Evolutionary conservation across 192 early-diverging fungal species (phyloP), one percentile per base, ranked within the genome.

Genomic region (Podila epigama): DNA sequence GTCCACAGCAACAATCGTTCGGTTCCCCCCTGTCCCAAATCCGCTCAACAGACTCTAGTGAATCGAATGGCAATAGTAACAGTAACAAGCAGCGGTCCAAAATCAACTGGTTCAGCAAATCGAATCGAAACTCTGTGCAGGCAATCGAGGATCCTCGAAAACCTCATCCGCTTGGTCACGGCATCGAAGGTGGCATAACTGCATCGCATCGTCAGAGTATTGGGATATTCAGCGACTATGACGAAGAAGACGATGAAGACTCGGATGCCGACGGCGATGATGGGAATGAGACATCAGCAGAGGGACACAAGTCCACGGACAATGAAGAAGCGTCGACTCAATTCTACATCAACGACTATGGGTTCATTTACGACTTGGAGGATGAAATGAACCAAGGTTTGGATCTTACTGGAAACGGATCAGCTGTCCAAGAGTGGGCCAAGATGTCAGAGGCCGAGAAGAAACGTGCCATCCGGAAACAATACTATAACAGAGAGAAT

Each of bases 41-140:
- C 11, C 20, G n/a, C n/a, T 48, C 44, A 18, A 22, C 44, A 22
- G 44, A 48, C 7, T 48, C 44, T 22, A 48, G 44, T 22, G 44
- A 48, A 18, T 48, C 44, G n/a, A 57, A 35, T 39, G 35, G 40
- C 51, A 69, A 52, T 42, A 63, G 33, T 53, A 28, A 31, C 58
- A 29, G n/a, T 50, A 40, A 36, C 69, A 63, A 61, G 27, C 53
- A 55, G n/a, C 63, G 52, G 31, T 33, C 60, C 31, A 66, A 60
- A 52, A 59, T 56, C n/a, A 66, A 56, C 27, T 75, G 63, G 70
- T 66, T 75, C 22, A 63, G 70, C 12, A 72, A 52, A 12, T 42
- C 55, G 18, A 72, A 72, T 22, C 55, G 70, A n/a, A 44, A 50
- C 35, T 72, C 70, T 3, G 39, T 34, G n/a, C 60, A 64, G 10